phyloP scores from a whole-genome alignment of 129 eudicot species.

The Oenanthe sinensis region DNA sequence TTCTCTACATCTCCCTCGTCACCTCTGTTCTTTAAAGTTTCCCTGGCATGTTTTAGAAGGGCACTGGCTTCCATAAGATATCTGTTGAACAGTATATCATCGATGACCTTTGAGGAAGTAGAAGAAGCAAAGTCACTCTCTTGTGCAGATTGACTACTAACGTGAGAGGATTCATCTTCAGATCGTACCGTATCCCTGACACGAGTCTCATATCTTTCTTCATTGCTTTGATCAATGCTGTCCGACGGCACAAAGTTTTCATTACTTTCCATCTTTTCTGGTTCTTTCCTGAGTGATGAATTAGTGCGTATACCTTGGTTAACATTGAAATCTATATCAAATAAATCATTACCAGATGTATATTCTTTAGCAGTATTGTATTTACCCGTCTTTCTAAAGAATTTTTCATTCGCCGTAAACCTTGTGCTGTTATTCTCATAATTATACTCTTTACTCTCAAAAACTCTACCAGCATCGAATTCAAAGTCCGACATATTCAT shows the following conservation, averaged over 20 bases:
- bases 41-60: slow-evolving; percentile 70
- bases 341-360: slow-evolving; percentile 31
- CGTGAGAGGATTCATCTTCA: slow-evolving; percentile 17
- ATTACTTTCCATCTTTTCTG: slow-evolving; percentile 15
- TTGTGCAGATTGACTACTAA: slow-evolving; percentile 19
- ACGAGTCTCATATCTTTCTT: slow-evolving; percentile 17
- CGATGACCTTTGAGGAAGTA: slow-evolving; percentile 41
- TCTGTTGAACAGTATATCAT: slow-evolving; percentile 54
- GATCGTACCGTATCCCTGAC: slow-evolving; percentile 12
- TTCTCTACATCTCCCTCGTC: slow-evolving; percentile 53
- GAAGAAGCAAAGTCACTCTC: slow-evolving; percentile 28
- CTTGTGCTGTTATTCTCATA: slow-evolving; percentile 25
- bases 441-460: slow-evolving; percentile 30
- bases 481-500: slow-evolving; percentile 25
- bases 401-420: slow-evolving; percentile 20
- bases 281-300: slow-evolving; percentile 28
- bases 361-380: slow-evolving; percentile 21
- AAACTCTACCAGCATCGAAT: slow-evolving; percentile 21
- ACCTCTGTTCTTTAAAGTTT: slow-evolving; percentile 35
- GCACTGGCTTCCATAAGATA: slow-evolving; percentile 54
- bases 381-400: slow-evolving; percentile 15
- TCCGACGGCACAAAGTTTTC: slow-evolving; percentile 23
- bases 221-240: slow-evolving; percentile 16
- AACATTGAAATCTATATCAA: slow-evolving; percentile 34
- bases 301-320: slow-evolving; percentile 26